These are phyloP conservation scores for Cladosporium sp. DNA, from an alignment of 2,329 filamentous ascomycete species.

Conservation along the genomic window DNA sequence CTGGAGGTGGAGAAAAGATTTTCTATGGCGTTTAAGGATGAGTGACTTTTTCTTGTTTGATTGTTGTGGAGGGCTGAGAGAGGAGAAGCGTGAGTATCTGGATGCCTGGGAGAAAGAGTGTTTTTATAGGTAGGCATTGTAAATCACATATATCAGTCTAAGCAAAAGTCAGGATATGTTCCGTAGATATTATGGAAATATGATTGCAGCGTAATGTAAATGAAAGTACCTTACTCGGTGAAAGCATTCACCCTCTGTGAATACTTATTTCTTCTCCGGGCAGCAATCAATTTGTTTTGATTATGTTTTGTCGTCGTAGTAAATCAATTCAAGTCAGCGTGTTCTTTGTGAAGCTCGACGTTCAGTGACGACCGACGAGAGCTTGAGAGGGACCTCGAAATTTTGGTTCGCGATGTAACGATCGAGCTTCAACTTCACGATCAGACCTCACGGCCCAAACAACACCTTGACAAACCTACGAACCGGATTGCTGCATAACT, in stretches of 20 bases:
- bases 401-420: slow-evolving; percentile 3
- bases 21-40: background rate
- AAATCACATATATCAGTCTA: background rate
- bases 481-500: background rate
- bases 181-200: background rate
- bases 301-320: no score
- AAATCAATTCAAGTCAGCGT: background rate
- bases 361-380: background rate
- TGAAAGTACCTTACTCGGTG: no score
- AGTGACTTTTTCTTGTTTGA: background rate
- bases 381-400: slow-evolving; percentile 3
- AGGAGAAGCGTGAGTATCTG: background rate
- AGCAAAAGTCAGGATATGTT: background rate
- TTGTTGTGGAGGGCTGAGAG: background rate
- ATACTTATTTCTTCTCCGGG: no score
- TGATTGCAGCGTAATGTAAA: no score
- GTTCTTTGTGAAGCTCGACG: background rate
- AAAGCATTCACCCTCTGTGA: no score
- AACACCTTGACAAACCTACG: background rate
- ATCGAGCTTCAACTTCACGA: background rate
- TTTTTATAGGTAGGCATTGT: background rate
- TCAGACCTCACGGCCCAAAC: background rate
- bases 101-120: background rate
- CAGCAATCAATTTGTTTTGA: no score
- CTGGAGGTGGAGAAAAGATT: background rate